Evolutionary conservation across 2,329 filamentous ascomycete species (phyloP).

Genomic region (Macrophomina pseudophaseolina): DNA sequence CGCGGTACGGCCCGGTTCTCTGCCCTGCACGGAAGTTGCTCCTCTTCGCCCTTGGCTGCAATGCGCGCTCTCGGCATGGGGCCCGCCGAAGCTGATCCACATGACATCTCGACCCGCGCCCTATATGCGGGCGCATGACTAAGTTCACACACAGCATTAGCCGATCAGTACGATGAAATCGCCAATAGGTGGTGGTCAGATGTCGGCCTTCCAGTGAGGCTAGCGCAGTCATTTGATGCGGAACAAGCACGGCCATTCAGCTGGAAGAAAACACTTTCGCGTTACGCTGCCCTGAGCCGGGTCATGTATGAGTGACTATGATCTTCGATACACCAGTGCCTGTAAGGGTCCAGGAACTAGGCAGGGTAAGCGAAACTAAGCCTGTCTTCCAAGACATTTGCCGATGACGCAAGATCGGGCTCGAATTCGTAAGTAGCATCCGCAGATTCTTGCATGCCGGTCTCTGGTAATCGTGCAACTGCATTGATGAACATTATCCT

Average conservation of each 20-base stretch:
- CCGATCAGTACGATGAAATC: neutral
- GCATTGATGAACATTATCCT: neutral
- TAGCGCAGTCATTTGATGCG: too few relatives aligned
- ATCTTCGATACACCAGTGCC: too few relatives aligned
- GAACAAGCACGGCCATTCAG: too few relatives aligned
- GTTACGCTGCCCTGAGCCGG: too few relatives aligned
- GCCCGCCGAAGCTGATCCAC: neutral
- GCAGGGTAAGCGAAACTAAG: neutral
- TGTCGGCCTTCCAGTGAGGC: too few relatives aligned
- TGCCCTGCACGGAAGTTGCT: neutral
- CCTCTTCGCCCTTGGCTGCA: neutral
- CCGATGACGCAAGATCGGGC: conserved; percentile 10
- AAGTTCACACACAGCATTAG: neutral
- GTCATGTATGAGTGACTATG: too few relatives aligned
- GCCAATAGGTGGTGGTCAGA: neutral
- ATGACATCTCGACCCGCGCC: conserved; percentile 2
- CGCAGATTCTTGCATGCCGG: neutral
- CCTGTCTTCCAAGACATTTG: conserved; percentile 11
- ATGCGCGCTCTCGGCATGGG: neutral
- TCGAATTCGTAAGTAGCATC: conserved; percentile 7
- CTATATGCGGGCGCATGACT: conserved; percentile 4
- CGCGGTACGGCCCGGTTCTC: conserved; percentile 8
- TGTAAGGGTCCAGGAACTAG: neutral
- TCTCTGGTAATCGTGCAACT: neutral
- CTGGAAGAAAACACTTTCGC: neutral